phyloP scores from a whole-genome alignment of 768 basidiomycete species.

The Mycena indigotica region DNA sequence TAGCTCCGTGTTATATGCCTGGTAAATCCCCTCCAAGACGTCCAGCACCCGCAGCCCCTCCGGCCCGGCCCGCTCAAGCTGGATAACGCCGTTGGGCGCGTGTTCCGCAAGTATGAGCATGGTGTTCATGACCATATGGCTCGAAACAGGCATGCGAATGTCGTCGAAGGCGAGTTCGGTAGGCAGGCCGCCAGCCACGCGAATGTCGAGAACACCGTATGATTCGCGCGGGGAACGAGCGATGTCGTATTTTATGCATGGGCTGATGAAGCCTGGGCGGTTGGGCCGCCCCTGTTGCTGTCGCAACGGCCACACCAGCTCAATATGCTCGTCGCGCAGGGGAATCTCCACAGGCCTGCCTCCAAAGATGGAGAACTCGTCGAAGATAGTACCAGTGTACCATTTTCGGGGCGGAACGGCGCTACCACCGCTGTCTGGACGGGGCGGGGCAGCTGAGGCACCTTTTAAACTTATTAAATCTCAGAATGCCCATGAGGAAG shows the following conservation, averaged over 20 bases:
- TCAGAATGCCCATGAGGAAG: too few relatives aligned
- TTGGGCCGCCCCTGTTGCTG: not conserved
- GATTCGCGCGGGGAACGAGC: not conserved
- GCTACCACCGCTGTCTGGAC: too few relatives aligned
- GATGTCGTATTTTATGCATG: not conserved
- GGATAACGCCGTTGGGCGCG: not conserved
- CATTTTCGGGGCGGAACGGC: too few relatives aligned
- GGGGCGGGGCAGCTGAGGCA: too few relatives aligned
- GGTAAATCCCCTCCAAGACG: not conserved
- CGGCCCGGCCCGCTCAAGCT: not conserved
- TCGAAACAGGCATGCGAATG: not conserved
- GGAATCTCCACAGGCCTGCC: too few relatives aligned
- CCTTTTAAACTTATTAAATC: too few relatives aligned
- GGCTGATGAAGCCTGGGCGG: not conserved
- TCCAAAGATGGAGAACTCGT: too few relatives aligned
- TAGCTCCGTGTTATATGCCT: not conserved
- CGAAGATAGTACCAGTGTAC: too few relatives aligned
- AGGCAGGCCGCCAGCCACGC: not conserved
- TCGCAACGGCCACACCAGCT: not conserved
- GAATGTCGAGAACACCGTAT: not conserved
- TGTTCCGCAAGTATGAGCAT: not conserved
- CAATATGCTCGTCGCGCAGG: not conserved
- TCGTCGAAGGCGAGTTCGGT: not conserved
- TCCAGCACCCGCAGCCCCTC: not conserved
- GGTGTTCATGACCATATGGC: not conserved